A percentile compares a stretch with the other conserved stretches of the same genome.
phyloP scores from a whole-genome alignment of 139 green algal species.

The Closterium sp. region DNA sequence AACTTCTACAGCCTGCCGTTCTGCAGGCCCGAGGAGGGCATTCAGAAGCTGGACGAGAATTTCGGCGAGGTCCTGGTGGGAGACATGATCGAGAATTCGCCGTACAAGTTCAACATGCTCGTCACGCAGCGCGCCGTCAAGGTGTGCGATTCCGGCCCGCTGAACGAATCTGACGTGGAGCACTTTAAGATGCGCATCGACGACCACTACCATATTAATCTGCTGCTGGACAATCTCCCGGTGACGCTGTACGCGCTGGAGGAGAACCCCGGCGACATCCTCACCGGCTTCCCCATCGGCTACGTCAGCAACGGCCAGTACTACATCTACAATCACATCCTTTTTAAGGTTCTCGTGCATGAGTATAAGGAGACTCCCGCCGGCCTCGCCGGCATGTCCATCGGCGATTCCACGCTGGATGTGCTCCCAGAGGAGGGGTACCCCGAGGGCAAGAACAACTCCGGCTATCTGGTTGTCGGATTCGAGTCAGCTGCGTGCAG shows the following conservation, averaged over 20 bases:
- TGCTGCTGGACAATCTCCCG: slow-evolving; percentile 95
- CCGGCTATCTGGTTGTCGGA: slow-evolving; percentile 80
- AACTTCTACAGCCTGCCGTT: slow-evolving; percentile 94
- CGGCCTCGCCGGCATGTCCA: not conserved
- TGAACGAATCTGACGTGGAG: slow-evolving; percentile 35
- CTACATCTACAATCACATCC: slow-evolving; percentile 82
- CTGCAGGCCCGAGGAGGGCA: slow-evolving; percentile 80
- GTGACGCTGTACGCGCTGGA: slow-evolving; percentile 79
- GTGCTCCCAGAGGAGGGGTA: slow-evolving; percentile 5
- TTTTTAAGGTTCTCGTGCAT: slow-evolving; percentile 88
- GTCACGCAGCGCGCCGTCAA: slow-evolving; percentile 23
- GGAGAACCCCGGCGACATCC: slow-evolving; percentile 57
- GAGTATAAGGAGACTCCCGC: slow-evolving; percentile 55
- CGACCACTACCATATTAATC: slow-evolving; percentile 82
- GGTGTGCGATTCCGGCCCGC: slow-evolving; percentile 27
- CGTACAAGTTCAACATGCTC: slow-evolving; percentile 87
- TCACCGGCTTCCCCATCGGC: slow-evolving; percentile 86
- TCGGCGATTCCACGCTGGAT: slow-evolving; percentile 17
- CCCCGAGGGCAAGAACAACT: not conserved
- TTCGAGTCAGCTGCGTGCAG: slow-evolving; percentile 87
- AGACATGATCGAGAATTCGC: slow-evolving; percentile 82
- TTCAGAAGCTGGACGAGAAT: slow-evolving; percentile 77
- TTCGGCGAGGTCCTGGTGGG: slow-evolving; percentile 88
- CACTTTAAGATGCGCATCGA: slow-evolving; percentile 70
- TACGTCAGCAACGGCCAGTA: slow-evolving; percentile 62